Evolutionary conservation across 1,139 yeast species (phyloP).

Genomic region (Taphrina pruni): DNA sequence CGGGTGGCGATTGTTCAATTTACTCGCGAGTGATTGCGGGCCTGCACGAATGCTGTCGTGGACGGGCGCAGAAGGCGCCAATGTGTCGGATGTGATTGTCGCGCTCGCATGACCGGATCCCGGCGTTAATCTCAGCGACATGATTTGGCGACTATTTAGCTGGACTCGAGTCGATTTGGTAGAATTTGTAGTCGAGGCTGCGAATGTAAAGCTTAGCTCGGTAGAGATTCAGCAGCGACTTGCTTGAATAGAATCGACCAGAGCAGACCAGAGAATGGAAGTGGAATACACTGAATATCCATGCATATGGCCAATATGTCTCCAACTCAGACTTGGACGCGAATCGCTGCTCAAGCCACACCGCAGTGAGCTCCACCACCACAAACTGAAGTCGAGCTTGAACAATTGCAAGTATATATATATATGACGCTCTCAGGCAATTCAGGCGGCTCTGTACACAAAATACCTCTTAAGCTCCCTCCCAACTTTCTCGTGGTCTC

Average conservation of each 20-base stretch:
- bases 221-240: too few relatives aligned
- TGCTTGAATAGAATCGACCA: too few relatives aligned
- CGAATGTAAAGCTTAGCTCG: too few relatives aligned
- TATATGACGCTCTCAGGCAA: too few relatives aligned
- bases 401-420: too few relatives aligned
- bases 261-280: too few relatives aligned
- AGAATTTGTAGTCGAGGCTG: too few relatives aligned
- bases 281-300: too few relatives aligned
- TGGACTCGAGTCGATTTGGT: too few relatives aligned
- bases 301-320: neutral
- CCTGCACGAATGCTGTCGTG: constrained; percentile 43
- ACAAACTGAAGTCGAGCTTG: neutral
- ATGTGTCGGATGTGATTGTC: constrained; percentile 6
- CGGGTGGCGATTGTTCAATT: constrained; percentile 61
- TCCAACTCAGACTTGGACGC: neutral
- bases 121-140: constrained; percentile 28
- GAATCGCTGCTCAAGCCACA: constrained; percentile 16
- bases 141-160: neutral
- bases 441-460: neutral
- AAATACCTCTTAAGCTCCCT: too few relatives aligned
- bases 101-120: constrained; percentile 27
- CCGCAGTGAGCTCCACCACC: constrained; percentile 8
- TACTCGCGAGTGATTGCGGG: constrained; percentile 19
- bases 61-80: constrained; percentile 40
- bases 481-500: too few relatives aligned